Conservation (phyloP, 2,329 filamentous ascomycete species). For the Trichoderma gracile region DNA sequence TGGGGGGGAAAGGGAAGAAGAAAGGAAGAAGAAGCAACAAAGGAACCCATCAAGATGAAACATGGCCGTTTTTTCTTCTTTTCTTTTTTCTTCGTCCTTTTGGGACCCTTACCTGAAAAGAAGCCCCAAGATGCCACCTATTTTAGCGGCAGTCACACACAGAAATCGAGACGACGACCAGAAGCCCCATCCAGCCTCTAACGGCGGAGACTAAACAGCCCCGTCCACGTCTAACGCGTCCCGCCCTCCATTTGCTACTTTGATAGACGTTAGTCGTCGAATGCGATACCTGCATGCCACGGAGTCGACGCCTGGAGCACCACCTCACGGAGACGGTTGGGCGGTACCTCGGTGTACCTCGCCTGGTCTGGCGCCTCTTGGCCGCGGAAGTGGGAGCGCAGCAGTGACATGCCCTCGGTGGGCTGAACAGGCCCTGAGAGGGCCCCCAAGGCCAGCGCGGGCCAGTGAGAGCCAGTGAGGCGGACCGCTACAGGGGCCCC, state of each 20-base stretch:
- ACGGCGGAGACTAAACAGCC: constrained; percentile 9
- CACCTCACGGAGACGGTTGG: background rate
- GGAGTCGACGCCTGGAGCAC: too few species aligned
- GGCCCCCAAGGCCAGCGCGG: background rate
- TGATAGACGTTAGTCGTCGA: background rate
- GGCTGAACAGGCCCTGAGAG: background rate
- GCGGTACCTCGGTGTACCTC: background rate
- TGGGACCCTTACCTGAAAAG: too few species aligned
- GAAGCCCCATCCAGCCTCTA: constrained; percentile 2
- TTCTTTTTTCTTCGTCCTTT: too few species aligned
- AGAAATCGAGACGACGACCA: background rate
- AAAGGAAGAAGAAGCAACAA: background rate
- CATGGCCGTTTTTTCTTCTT: background rate
- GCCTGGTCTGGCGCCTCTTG: background rate
- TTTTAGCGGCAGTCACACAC: too few species aligned
- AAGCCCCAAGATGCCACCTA: too few species aligned
- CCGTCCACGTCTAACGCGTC: constrained; percentile 11
- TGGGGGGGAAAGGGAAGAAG: background rate
- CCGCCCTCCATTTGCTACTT: background rate
- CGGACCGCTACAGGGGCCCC: background rate
- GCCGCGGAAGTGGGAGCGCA: background rate
- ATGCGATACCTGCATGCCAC: too few species aligned
- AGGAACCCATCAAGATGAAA: constrained; percentile 12
- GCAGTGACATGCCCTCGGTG: constrained; percentile 19
- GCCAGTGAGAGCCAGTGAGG: background rate